These are phyloP conservation scores for Colletotrichum nymphaeae DNA, from an alignment of 2,329 filamentous ascomycete genomes.

Conservation along the genomic window DNA sequence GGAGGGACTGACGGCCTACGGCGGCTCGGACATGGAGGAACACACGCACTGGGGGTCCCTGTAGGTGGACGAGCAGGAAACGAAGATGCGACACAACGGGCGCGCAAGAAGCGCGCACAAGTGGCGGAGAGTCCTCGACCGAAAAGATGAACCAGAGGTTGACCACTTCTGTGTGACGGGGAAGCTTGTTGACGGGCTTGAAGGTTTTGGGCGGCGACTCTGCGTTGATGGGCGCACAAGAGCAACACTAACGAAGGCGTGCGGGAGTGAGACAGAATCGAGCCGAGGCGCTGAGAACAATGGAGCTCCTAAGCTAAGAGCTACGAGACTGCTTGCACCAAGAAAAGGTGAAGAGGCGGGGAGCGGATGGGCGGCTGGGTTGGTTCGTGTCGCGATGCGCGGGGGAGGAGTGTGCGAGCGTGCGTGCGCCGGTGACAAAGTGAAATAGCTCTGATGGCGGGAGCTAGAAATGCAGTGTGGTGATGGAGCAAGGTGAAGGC, in stretches of 20 bases:
- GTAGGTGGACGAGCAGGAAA: neutral
- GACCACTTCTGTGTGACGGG: neutral
- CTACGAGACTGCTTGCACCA: neutral
- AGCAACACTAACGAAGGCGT: neutral
- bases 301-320: neutral
- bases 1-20: constrained; percentile 4
- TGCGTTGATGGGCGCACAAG: neutral
- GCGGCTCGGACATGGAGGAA: constrained; percentile 21
- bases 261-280: neutral
- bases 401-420: neutral
- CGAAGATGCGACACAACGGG: neutral
- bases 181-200: neutral
- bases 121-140: neutral
- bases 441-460: neutral
- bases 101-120: neutral
- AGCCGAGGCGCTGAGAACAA: neutral
- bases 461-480: neutral
- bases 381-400: constrained; percentile 9
- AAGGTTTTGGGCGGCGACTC: neutral
- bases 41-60: neutral
- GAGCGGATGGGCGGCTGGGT: neutral
- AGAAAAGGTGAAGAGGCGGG: neutral
- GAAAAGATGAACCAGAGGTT: neutral
- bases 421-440: constrained; percentile 5
- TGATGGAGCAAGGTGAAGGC: neutral